Conservation (phyloP, 208 protist genomes). For the Leishmania martiniquensis region DNA sequence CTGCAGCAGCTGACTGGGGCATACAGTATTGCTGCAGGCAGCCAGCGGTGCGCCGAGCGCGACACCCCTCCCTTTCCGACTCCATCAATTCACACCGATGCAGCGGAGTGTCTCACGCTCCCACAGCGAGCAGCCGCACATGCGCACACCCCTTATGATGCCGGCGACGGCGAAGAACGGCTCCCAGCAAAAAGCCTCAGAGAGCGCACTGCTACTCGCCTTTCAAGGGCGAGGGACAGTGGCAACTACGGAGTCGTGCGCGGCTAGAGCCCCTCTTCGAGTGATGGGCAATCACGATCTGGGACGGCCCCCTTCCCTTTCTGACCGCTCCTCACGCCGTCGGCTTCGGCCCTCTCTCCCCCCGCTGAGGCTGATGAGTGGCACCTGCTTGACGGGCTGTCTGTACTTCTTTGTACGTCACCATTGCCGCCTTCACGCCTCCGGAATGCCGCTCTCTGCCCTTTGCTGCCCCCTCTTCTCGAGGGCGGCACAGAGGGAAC, state of each 20-base stretch:
- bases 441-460: neutral
- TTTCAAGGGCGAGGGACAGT: slow-evolving; percentile 39
- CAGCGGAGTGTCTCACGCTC: neutral
- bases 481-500: too few species aligned
- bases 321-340: neutral
- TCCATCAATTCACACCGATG: neutral
- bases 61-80: neutral
- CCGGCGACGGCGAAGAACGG: neutral
- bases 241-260: slow-evolving; percentile 9
- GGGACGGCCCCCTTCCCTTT: neutral
- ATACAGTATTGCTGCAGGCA: neutral
- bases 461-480: neutral
- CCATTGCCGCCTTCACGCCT: too few species aligned
- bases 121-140: neutral
- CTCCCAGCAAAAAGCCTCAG: neutral
- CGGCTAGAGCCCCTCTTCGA: too few species aligned
- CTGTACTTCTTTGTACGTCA: too few species aligned
- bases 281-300: neutral
- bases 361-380: too few species aligned
- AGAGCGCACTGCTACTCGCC: slow-evolving; percentile 41
- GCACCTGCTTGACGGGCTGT: too few species aligned
- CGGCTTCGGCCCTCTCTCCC: too few species aligned
- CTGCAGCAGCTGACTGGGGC: neutral
- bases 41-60: neutral
- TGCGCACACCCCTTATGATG: neutral